Conservation (phyloP, 1,139 yeast species). For the Yamadazyma pseudoaaseri region DNA sequence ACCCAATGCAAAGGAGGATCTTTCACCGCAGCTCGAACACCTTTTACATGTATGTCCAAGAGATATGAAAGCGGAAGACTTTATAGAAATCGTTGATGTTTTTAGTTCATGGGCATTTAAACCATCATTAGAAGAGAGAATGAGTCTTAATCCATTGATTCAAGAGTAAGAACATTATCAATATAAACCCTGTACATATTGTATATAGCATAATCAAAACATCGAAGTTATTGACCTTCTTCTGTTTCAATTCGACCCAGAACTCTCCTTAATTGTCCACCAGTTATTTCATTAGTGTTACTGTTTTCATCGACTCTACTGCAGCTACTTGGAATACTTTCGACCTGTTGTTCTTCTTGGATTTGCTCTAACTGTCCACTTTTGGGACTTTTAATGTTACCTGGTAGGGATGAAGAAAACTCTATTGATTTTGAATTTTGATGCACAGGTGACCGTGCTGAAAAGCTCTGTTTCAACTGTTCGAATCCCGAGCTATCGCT, state of each 20-base stretch:
- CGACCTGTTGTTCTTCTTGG: no score
- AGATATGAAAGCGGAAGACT: slow-evolving; percentile 55
- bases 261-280: slow-evolving; percentile 4
- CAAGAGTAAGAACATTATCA: slow-evolving; percentile 8
- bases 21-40: slow-evolving; percentile 24
- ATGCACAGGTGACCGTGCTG: no score
- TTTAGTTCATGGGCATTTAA: slow-evolving; percentile 85
- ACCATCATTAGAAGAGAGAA: slow-evolving; percentile 40
- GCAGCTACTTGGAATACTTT: no score
- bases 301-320: no score
- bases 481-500: slow-evolving; percentile 10
- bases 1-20: slow-evolving; percentile 78
- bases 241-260: slow-evolving; percentile 1
- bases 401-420: no score
- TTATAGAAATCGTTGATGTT: slow-evolving; percentile 45
- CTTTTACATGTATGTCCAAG: slow-evolving; percentile 41
- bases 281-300: no score
- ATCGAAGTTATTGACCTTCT: neutral
- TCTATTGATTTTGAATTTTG: no score
- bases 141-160: slow-evolving; percentile 11
- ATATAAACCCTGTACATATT: slow-evolving; percentile 3
- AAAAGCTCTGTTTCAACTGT: slow-evolving; percentile 5
- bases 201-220: neutral
- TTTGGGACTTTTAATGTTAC: no score
- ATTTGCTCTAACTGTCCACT: no score